Percentiles rank a stretch among this genome's conserved stretches.
phyloP scores from a whole-genome alignment of 2,329 filamentous ascomycete species.

The Reticulascus tulasneorum region DNA sequence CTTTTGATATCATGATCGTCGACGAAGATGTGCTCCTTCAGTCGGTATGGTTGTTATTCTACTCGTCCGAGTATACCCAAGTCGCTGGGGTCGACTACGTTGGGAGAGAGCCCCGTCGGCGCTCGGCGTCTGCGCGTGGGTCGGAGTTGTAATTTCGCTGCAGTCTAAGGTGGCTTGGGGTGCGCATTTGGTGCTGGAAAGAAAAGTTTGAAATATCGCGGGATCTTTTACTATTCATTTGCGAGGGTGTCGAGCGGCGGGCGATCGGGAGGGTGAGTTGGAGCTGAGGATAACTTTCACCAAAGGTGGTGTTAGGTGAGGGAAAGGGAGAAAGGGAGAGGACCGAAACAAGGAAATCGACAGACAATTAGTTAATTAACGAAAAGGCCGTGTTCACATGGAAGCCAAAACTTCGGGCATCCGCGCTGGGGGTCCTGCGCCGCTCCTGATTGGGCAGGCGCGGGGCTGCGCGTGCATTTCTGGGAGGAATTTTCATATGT shows the following conservation, averaged over 20 bases:
- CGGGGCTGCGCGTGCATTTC: too few species aligned
- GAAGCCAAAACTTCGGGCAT: conserved; percentile 13
- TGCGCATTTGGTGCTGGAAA: conserved; percentile 56
- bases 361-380: conserved; percentile 5
- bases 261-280: conserved; percentile 12
- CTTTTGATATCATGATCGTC: conserved; percentile 41
- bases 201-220: conserved; percentile 41
- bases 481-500: too few species aligned
- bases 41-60: not conserved
- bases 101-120: conserved; percentile 50
- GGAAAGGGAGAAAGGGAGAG: conserved; percentile 9
- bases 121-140: conserved; percentile 55
- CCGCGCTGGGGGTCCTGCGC: conserved; percentile 8
- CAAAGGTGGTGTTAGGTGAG: conserved; percentile 18
- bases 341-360: conserved; percentile 6
- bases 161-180: conserved; percentile 44
- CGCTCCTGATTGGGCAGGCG: conserved; percentile 12
- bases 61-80: too few species aligned
- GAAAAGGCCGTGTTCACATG: conserved; percentile 10
- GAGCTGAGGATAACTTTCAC: conserved; percentile 15
- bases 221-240: conserved; percentile 54
- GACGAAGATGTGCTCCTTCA: not conserved
- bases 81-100: not conserved
- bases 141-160: conserved; percentile 46
- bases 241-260: conserved; percentile 23